Evolutionary conservation across 2,329 filamentous ascomycete species (phyloP).

Genomic region (Camillea tinctor): DNA sequence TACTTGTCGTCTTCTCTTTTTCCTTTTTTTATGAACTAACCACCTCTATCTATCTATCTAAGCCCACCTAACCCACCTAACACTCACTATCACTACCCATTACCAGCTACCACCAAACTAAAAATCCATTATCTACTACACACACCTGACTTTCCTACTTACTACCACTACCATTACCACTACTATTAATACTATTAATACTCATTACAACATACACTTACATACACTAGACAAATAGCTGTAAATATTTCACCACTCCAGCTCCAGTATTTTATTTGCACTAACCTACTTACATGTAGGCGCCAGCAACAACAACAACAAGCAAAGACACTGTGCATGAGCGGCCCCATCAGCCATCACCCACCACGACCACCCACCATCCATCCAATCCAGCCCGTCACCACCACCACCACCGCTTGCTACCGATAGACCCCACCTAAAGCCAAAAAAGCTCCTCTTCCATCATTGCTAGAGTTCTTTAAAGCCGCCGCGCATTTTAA

Average conservation of each 20-base stretch:
- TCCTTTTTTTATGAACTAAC: too few species aligned
- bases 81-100: neutral
- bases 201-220: too few species aligned
- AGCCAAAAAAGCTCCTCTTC: constrained; percentile 9
- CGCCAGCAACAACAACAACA: constrained; percentile 8
- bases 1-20: too few species aligned
- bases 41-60: too few species aligned
- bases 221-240: too few species aligned
- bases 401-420: constrained; percentile 16
- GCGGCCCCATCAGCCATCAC: neutral
- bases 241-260: neutral
- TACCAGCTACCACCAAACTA: neutral
- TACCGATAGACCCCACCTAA: constrained; percentile 27
- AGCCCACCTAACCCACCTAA: too few species aligned
- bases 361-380: neutral
- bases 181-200: too few species aligned
- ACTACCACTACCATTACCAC: too few species aligned
- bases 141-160: too few species aligned
- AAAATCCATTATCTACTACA: too few species aligned
- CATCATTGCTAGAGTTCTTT: constrained; percentile 24
- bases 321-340: constrained; percentile 4
- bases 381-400: neutral
- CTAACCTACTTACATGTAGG: constrained; percentile 10
- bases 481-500: constrained; percentile 24
- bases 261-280: constrained; percentile 11